phyloP scores from a whole-genome alignment of 805 yeast genomes.

The Schizosaccharomyces japonicus region DNA sequence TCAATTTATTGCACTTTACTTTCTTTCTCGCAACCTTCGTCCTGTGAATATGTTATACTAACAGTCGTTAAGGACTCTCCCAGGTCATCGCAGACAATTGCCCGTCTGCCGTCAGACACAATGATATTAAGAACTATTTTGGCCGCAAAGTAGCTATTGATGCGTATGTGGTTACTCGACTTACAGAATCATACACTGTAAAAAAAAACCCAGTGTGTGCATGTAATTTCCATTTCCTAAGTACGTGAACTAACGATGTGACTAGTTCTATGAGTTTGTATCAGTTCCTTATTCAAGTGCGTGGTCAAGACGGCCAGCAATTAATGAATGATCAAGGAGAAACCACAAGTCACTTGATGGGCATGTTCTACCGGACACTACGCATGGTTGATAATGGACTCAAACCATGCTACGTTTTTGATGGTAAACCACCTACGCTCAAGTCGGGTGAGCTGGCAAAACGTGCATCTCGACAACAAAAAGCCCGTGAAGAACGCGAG shows the following conservation, averaged over 20 bases:
- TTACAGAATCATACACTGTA: neutral
- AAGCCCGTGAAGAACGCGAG: slow-evolving; percentile 53
- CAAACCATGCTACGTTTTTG: slow-evolving; percentile 90
- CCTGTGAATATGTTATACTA: no score
- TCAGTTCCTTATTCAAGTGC: slow-evolving; percentile 84
- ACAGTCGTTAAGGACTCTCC: slow-evolving; percentile 35
- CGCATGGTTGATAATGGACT: slow-evolving; percentile 78
- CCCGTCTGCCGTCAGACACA: slow-evolving; percentile 50
- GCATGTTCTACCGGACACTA: slow-evolving; percentile 83
- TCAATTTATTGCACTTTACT: neutral
- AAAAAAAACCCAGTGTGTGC: neutral
- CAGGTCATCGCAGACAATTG: slow-evolving; percentile 76
- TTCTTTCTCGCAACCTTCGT: neutral
- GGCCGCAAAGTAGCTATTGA: slow-evolving; percentile 93
- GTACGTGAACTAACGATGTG: slow-evolving; percentile 11
- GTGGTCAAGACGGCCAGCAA: slow-evolving; percentile 93
- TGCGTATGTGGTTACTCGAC: neutral
- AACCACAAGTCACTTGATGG: slow-evolving; percentile 82
- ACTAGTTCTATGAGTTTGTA: slow-evolving; percentile 87
- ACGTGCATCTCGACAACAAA: slow-evolving; percentile 56
- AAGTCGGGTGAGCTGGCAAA: slow-evolving; percentile 85
- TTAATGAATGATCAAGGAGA: slow-evolving; percentile 73
- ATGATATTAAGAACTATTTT: slow-evolving; percentile 62
- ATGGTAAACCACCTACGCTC: slow-evolving; percentile 88
- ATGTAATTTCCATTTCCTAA: neutral